Conservation (phyloP, 2,329 filamentous ascomycete genomes). For the Claviceps pusilla region DNA sequence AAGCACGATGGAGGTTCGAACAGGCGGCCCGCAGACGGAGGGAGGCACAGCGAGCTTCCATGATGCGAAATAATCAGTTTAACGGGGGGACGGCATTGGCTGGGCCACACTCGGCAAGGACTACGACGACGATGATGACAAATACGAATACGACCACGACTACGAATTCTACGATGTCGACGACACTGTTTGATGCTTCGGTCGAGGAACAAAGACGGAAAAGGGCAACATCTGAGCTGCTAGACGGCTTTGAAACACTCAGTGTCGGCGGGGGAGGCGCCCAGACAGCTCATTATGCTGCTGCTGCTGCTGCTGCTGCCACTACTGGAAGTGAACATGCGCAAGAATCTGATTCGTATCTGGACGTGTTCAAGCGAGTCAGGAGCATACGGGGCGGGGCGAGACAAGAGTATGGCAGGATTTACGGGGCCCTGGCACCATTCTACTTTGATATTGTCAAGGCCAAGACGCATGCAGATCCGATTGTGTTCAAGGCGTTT, state of each 20-base stretch:
- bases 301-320: no score
- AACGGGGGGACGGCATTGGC: conserved; percentile 9
- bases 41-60: conserved; percentile 26
- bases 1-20: conserved; percentile 69
- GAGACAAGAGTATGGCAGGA: conserved; percentile 75
- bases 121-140: conserved; percentile 11
- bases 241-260: conserved; percentile 70
- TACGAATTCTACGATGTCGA: conserved; percentile 4
- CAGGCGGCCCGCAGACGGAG: conserved; percentile 47
- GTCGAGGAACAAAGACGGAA: conserved; percentile 47
- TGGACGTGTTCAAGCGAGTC: conserved; percentile 55
- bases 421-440: conserved; percentile 76
- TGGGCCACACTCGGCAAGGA: conserved; percentile 4
- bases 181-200: conserved; percentile 61
- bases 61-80: conserved; percentile 7
- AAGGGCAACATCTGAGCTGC: conserved; percentile 18
- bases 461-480: conserved; percentile 61
- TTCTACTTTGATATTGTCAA: conserved; percentile 73
- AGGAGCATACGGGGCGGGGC: conserved; percentile 73
- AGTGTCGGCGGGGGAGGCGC: conserved; percentile 28
- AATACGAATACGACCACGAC: background rate
- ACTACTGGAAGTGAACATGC: conserved; percentile 26
- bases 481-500: conserved; percentile 73
- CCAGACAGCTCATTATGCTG: conserved; percentile 7
- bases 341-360: conserved; percentile 46